Percentiles rank a stretch among this genome's conserved stretches.
Evolutionary conservation across 1,284 basidiomycete species (phyloP).

Genomic region (Kwoniella shivajii): DNA sequence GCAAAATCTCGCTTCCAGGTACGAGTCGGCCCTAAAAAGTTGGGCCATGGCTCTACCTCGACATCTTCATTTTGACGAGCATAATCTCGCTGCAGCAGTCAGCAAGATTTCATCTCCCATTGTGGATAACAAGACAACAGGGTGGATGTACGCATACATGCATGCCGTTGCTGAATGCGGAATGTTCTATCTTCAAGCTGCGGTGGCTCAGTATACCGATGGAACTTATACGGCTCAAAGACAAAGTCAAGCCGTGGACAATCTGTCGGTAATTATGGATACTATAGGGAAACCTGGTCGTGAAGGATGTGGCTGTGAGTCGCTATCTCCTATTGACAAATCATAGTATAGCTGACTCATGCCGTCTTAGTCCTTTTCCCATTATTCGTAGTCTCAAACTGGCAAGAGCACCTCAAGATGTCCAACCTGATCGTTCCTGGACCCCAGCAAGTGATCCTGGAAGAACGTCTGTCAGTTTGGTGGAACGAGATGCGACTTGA

Average conservation of each 20-base stretch:
- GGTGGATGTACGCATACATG: constrained; percentile 56
- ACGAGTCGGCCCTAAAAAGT: constrained; percentile 26
- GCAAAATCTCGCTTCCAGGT: constrained; percentile 5
- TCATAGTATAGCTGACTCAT: background rate
- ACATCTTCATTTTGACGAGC: constrained; percentile 54
- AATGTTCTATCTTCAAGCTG: constrained; percentile 56
- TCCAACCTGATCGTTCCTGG: constrained; percentile 24
- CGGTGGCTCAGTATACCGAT: constrained; percentile 34
- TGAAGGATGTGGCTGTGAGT: constrained; percentile 49
- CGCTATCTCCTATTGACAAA: background rate
- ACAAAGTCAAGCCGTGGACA: constrained; percentile 53
- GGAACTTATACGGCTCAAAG: constrained; percentile 39
- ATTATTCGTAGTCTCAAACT: constrained; percentile 42
- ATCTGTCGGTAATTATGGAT: constrained; percentile 50
- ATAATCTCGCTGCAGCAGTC: constrained; percentile 50
- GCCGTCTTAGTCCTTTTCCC: constrained; percentile 43
- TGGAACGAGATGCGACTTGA: constrained; percentile 42
- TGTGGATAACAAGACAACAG: constrained; percentile 42
- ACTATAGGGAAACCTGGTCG: constrained; percentile 46
- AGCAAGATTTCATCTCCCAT: constrained; percentile 44
- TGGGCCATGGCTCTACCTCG: constrained; percentile 55
- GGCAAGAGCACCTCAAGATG: constrained; percentile 43
- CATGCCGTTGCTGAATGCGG: constrained; percentile 56
- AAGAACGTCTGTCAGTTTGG: constrained; percentile 41
- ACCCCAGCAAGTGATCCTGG: constrained; percentile 28